Evolutionary conservation across 2,329 filamentous ascomycete species (phyloP), one percentile per base, ranked within the genome.

Genomic region (Amylocarpus encephaloides): DNA sequence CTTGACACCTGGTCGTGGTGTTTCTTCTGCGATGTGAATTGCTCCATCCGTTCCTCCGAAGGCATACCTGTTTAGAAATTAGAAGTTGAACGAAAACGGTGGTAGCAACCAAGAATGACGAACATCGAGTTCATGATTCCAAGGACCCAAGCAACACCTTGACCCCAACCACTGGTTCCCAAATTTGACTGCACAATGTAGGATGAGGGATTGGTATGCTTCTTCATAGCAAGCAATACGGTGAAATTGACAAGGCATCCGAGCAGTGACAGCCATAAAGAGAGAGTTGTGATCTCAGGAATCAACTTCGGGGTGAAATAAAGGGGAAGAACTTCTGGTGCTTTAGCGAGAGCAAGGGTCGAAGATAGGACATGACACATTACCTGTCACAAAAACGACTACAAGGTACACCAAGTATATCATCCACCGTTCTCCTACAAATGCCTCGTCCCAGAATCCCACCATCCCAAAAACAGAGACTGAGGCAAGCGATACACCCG

Each of bases 1-100:
- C 66, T 86, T 81, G 47, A 78, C 74, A 41, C 82, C 77, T 0
- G 83, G 82, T 52, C 79, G 76, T 60, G 83, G 80, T 2, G 85
- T 82, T 63, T 86, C 83, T 66, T 86, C 82, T 56, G 81, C 84
- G 79, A 86, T 35, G 26, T 49, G 46, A 15, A 36, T 42, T 13
- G 26, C 44, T 7, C 30, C 43, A 32, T 53, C 51, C 6, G 43
- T 44, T 2, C 34, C 51, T 2, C 36, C 38, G 43, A 44, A 53
- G 12, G 40, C 39, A 26, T 53, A 50, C 42, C 42, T 44, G 33
- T 15, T 9, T 44, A 6, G 5, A 11, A 30, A 16, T 19, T 5
- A 44, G 32, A n/a, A n/a, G n/a, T n/a, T n/a, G n/a, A n/a, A n/a
- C n/a, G n/a, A n/a, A n/a, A n/a, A n/a, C n/a, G n/a, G n/a, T n/a